phyloP scores from a whole-genome alignment of 805 yeast species.

The Dipodascus geniculatus region DNA sequence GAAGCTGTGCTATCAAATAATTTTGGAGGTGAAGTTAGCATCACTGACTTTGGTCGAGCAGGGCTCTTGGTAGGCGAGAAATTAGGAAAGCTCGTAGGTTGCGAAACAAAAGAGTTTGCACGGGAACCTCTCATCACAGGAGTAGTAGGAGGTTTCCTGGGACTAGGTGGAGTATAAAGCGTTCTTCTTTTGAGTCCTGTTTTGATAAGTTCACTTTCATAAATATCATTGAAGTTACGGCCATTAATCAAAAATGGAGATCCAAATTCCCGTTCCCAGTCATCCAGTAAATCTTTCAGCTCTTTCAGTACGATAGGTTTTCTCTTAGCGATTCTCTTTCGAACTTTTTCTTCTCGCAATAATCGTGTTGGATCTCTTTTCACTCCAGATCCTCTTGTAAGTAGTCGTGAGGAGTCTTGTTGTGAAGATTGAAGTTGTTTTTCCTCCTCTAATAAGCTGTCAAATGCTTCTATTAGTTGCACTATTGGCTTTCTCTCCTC shows the following conservation, averaged over 20 bases:
- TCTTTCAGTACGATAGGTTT: conserved; percentile 52
- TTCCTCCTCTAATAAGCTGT: conserved; percentile 48
- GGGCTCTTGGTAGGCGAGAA: neutral
- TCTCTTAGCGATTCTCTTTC: conserved; percentile 55
- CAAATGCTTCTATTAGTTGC: conserved; percentile 41
- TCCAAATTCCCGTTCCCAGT: conserved; percentile 33
- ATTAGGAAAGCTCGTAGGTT: neutral
- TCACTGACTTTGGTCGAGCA: neutral
- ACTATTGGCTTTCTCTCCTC: conserved; percentile 44
- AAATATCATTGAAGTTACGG: conserved; percentile 31
- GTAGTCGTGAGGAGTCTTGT: conserved; percentile 68
- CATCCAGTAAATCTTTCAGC: conserved; percentile 35
- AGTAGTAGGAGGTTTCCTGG: neutral
- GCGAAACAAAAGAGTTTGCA: neutral
- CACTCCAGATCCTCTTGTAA: conserved; percentile 38
- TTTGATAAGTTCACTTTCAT: neutral
- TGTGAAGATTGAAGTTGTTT: conserved; percentile 52
- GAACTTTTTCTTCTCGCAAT: conserved; percentile 63
- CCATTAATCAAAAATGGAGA: conserved; percentile 33
- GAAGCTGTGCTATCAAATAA: neutral
- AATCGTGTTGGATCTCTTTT: conserved; percentile 49
- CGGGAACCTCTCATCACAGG: neutral
- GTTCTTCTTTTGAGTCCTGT: conserved; percentile 1
- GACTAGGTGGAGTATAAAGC: neutral
- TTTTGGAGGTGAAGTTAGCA: neutral